phyloP scores from a whole-genome alignment of 257 asterid species.

The Solanum sejunctum region DNA sequence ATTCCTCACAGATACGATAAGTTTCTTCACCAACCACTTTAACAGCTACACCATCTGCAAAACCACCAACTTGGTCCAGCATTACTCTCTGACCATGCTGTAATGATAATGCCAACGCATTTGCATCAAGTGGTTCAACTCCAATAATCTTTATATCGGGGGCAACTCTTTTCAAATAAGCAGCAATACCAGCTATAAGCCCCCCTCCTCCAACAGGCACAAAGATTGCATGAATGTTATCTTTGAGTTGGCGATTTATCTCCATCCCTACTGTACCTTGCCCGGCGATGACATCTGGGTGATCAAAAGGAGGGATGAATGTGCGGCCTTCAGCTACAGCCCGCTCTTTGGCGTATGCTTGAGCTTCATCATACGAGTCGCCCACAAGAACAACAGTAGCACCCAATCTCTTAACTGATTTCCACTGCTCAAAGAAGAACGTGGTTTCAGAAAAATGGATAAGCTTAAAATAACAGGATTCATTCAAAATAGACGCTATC shows the following conservation, averaged over 20 bases:
- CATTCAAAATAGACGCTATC: not conserved
- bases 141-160: conserved; percentile 86
- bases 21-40: conserved; percentile 92
- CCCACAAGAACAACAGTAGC: conserved; percentile 86
- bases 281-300: conserved; percentile 83
- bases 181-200: conserved; percentile 95
- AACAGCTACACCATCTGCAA: conserved; percentile 98
- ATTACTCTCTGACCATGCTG: conserved; percentile 63
- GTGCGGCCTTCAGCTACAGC: conserved; percentile 58
- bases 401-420: conserved; percentile 74
- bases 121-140: conserved; percentile 90
- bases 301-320: conserved; percentile 94
- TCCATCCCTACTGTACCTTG: conserved; percentile 99
- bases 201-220: conserved; percentile 99
- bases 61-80: conserved; percentile 92
- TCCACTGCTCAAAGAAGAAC: conserved; percentile 44
- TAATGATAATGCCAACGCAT: conserved; percentile 86
- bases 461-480: not conserved
- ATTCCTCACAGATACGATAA: conserved; percentile 63
- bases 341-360: conserved; percentile 64
- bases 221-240: conserved; percentile 65
- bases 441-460: not conserved
- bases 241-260: conserved; percentile 61
- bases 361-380: conserved; percentile 91
- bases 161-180: conserved; percentile 75